Base-by-base conservation (phyloP, 2,329 filamentous ascomycete genomes). In the Thyridium curvatum region DNA sequence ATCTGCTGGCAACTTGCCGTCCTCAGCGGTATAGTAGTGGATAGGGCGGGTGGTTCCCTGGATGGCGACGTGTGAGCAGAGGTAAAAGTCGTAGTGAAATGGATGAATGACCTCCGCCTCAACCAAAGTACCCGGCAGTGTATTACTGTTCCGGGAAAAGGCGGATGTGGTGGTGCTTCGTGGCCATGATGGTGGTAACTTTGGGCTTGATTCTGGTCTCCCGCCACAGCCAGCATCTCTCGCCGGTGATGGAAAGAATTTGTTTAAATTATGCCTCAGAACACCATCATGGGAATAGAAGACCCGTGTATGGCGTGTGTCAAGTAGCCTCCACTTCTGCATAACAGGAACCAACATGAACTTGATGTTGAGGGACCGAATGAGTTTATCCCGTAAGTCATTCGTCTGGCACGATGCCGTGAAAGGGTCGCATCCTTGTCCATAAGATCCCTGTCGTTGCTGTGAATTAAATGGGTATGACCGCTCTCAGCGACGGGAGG, bases 231-330 rank as follows among this genome's bases (percentile, higher is more conserved):
- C 48, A 89, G 74, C 18, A 68, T 64, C 0, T 67, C 58, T 61
- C 83, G 85, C 62, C 96, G 82, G 46, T 83, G 74, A 0, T 59
- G 56, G 1, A 70, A 9, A 98, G 64, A 1, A 98, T 84, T 18
- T 88, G 78, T 1, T 74, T 63, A 51, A 93, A 96, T 55, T 97
- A 85, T 0, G 86, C 86, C 52, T 95, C 88, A 0, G 83, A 83
- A 97, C 88, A 49, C 93, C 93, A 52, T 98, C 93, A 14, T 93
- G 86, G 61, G 97, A 84, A 62, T 94, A 97, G 50, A 94, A 86
- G 40, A 98, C 72, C 30, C 90, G 80, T n/a, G 73, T 50, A 0
- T 91, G 90, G 1, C 56, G 43, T n/a, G 76, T 72, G 2, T 64
- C 61, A 15, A 72, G 71, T 38, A 74, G 66, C n/a, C 64, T 52